These are phyloP conservation scores for Backusella morwellensis DNA, from an alignment of 192 early-diverging fungal genomes.

Conservation along the genomic window DNA sequence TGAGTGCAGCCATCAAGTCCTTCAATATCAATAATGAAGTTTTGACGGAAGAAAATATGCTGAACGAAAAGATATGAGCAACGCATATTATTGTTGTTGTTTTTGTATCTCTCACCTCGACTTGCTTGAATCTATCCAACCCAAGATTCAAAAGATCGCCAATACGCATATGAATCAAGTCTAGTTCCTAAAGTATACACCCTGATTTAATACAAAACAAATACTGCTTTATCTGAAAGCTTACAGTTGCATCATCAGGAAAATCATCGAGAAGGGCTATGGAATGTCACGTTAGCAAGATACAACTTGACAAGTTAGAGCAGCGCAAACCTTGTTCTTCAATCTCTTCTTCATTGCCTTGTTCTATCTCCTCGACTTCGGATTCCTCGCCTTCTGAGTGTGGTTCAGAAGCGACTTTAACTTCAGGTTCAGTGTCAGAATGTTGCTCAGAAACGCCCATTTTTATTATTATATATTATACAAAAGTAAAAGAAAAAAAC, in stretches of 20 bases:
- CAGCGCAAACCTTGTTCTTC: conserved; percentile 3
- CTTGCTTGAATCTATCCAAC: conserved; percentile 59
- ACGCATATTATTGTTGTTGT: not conserved
- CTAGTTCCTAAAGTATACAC: conserved; percentile 54
- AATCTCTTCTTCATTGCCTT: not conserved
- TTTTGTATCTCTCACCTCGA: conserved; percentile 52
- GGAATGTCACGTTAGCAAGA: not conserved
- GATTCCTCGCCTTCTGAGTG: conserved; percentile 7
- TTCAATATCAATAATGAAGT: conserved; percentile 71
- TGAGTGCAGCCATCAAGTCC: conserved; percentile 50
- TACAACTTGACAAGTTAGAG: not conserved
- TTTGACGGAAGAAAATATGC: conserved; percentile 82
- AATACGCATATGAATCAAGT: conserved; percentile 66
- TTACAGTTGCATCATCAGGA: conserved; percentile 48
- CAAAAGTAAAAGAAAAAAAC: not conserved
- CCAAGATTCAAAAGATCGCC: conserved; percentile 48
- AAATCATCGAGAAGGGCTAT: conserved; percentile 42
- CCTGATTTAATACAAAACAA: not conserved
- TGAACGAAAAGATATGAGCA: conserved; percentile 24
- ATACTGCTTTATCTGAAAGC: not conserved
- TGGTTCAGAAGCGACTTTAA: not conserved
- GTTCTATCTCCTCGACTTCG: not conserved
- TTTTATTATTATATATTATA: not conserved
- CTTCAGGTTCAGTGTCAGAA: not conserved
- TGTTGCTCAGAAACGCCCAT: conserved; percentile 1